Evolutionary conservation across 176 grass and related monocot genomes (phyloP).

Genomic region (Alopecurus myosuroides): DNA sequence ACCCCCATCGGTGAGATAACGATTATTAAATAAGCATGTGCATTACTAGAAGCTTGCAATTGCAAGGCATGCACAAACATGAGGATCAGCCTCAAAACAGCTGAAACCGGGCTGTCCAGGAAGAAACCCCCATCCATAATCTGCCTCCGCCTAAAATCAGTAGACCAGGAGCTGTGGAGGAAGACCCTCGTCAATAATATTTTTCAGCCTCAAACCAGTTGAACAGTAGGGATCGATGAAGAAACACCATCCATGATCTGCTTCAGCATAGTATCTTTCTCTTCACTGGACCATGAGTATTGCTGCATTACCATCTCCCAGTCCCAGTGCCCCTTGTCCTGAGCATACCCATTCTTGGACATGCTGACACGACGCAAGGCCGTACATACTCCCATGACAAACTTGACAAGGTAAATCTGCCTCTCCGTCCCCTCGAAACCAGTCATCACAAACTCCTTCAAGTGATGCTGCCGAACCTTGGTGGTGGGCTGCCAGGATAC

Average conservation of each 20-base stretch:
- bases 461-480: neutral
- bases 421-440: neutral
- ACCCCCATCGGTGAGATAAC: no score
- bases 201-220: no score
- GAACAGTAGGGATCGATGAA: no score
- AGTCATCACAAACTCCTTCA: neutral
- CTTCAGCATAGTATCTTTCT: no score
- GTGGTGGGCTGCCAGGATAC: neutral
- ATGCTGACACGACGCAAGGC: neutral
- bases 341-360: neutral
- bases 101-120: no score
- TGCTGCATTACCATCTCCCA: no score
- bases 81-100: neutral
- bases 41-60: neutral
- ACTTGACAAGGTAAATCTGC: neutral
- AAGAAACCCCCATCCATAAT: neutral
- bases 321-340: no score
- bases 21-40: neutral
- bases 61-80: neutral
- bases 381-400: neutral
- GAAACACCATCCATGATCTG: no score
- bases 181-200: neutral
- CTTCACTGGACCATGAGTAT: no score
- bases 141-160: neutral
- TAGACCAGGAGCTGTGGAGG: neutral